Percentiles rank a stretch among this genome's conserved stretches.
Evolutionary conservation across 768 basidiomycete species (phyloP).

Genomic region (Tricholoma sp.): DNA sequence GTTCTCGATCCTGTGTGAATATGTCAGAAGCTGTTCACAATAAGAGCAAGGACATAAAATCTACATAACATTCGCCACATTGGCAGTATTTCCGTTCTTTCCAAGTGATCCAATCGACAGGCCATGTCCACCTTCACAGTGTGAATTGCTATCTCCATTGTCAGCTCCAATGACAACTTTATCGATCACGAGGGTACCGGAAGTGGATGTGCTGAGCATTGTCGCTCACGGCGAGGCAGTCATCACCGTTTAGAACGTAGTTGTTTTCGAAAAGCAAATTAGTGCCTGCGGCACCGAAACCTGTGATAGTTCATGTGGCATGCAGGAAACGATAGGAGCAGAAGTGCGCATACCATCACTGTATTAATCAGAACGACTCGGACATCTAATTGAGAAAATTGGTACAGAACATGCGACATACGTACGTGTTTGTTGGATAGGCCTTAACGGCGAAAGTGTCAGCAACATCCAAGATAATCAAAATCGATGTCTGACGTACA

Average conservation of each 20-base stretch:
- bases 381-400: neutral
- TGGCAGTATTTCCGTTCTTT: slow-evolving; percentile 39
- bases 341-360: slow-evolving; percentile 31
- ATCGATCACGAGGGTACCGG: slow-evolving; percentile 21
- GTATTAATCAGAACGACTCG: neutral
- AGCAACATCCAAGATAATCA: neutral
- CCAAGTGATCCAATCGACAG: slow-evolving; percentile 54
- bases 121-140: slow-evolving; percentile 56
- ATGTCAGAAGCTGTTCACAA: neutral
- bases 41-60: slow-evolving; percentile 11
- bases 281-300: slow-evolving; percentile 52
- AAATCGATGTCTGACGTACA: slow-evolving; percentile 14
- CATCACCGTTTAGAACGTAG: slow-evolving; percentile 54
- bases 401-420: neutral
- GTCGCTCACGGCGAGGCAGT: slow-evolving; percentile 54
- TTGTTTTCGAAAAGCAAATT: slow-evolving; percentile 58
- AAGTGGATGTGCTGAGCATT: slow-evolving; percentile 53
- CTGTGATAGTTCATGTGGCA: slow-evolving; percentile 12
- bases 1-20: slow-evolving; percentile 34
- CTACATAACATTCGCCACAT: slow-evolving; percentile 54
- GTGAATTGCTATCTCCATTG: slow-evolving; percentile 32
- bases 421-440: slow-evolving; percentile 61
- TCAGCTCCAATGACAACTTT: neutral
- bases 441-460: slow-evolving; percentile 25
- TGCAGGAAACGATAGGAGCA: neutral